A percentile compares a stretch with the other conserved stretches of the same genome.
These are phyloP conservation scores for Didymella pomorum DNA, from an alignment of 2,329 filamentous ascomycete species.

Conservation along the genomic window DNA sequence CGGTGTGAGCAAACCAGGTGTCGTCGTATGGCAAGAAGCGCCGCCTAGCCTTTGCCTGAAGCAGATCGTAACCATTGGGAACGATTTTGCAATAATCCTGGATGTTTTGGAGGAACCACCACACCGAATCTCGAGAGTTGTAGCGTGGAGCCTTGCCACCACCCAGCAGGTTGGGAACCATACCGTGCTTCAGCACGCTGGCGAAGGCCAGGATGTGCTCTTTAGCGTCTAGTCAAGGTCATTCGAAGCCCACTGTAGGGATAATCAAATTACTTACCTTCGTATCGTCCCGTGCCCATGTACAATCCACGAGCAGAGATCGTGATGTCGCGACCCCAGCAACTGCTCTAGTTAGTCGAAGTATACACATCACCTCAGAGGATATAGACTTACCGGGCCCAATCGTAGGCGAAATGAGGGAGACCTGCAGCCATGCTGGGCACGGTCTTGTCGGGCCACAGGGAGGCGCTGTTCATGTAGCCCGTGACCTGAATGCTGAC, in stretches of 20 bases:
- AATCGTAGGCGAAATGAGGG: slow-evolving; percentile 91
- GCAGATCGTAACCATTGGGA: slow-evolving; percentile 75
- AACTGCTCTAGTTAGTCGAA: slow-evolving; percentile 49
- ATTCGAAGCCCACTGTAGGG: neutral
- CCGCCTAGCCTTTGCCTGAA: slow-evolving; percentile 79
- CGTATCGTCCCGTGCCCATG: slow-evolving; percentile 86
- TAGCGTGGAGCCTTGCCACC: slow-evolving; percentile 87
- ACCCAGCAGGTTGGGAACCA: slow-evolving; percentile 94
- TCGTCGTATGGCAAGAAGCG: slow-evolving; percentile 96
- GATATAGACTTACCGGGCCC: slow-evolving; percentile 68
- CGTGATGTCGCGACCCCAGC: slow-evolving; percentile 97
- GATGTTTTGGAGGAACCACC: slow-evolving; percentile 97
- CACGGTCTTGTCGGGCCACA: slow-evolving; percentile 85
- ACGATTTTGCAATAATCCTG: slow-evolving; percentile 89
- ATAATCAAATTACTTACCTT: slow-evolving; percentile 28
- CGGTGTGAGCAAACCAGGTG: slow-evolving; percentile 86
- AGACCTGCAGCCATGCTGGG: slow-evolving; percentile 90
- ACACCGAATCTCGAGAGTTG: slow-evolving; percentile 94
- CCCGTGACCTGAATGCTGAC: slow-evolving; percentile 92
- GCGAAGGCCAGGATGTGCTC: slow-evolving; percentile 96
- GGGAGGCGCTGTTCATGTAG: slow-evolving; percentile 84
- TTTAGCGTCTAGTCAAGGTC: slow-evolving; percentile 70
- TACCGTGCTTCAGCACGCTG: slow-evolving; percentile 95
- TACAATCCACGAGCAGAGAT: slow-evolving; percentile 94
- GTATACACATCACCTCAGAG: neutral